Evolutionary conservation across 768 basidiomycete genomes (phyloP).

Genomic region (Lentinula detonsa): DNA sequence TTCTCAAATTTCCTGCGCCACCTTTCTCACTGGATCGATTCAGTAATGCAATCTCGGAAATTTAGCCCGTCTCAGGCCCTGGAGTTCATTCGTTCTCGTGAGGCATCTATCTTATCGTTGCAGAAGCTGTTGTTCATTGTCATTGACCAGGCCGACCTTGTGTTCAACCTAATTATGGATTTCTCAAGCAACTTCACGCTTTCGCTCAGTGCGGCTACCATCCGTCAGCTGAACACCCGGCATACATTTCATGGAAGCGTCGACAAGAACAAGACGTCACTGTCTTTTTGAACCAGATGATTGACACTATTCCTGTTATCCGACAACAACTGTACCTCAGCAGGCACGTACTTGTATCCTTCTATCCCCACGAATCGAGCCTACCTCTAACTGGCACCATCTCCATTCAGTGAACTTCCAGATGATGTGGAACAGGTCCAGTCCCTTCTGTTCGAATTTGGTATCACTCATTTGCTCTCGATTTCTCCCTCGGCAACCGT

Average conservation of each 20-base stretch:
- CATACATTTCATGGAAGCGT: constrained; percentile 56
- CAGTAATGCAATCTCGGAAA: constrained; percentile 46
- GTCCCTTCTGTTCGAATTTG: constrained; percentile 43
- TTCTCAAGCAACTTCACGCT: constrained; percentile 51
- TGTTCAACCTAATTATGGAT: constrained; percentile 45
- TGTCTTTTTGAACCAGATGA: constrained; percentile 42
- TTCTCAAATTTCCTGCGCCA: constrained; percentile 1
- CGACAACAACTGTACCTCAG: constrained; percentile 44
- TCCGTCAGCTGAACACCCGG: constrained; percentile 31
- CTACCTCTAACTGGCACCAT: background rate
- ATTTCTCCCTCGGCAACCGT: constrained; percentile 43
- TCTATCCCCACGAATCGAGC: background rate
- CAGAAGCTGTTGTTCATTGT: constrained; percentile 8
- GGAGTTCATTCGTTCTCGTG: constrained; percentile 43
- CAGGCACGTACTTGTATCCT: constrained; percentile 29
- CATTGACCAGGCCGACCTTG: constrained; percentile 27
- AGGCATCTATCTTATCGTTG: constrained; percentile 9
- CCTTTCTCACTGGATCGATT: background rate
- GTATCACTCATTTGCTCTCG: constrained; percentile 47
- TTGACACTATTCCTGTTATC: constrained; percentile 47
- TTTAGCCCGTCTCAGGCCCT: constrained; percentile 39
- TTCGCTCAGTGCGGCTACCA: constrained; percentile 47
- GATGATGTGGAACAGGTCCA: constrained; percentile 43
- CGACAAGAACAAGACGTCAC: constrained; percentile 47
- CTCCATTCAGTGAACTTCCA: constrained; percentile 45